Base-by-base conservation (phyloP, 805 yeast genomes). In the Candida vaughaniae region DNA sequence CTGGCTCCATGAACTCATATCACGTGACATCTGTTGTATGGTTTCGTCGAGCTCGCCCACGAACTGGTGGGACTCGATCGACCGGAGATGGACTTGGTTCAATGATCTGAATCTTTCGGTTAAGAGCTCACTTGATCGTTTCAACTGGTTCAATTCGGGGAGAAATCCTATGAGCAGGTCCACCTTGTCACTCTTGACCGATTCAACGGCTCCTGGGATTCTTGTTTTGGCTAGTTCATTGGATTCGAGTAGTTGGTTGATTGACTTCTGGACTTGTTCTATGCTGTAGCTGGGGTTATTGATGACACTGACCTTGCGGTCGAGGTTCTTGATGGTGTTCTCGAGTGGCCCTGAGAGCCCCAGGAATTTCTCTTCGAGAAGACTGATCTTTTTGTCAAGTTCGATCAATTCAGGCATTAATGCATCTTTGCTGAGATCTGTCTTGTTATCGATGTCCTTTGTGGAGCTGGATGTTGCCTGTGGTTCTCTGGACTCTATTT, bases 221-320 rank as follows among this genome's bases (percentile, higher is more conserved):
- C 25, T 22, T 18, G 26, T 20, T 20, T 29, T 38, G 22, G 56
- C 38, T 9, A 48, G 41, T 16, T 64, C 71, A 14, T 55, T 42
- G 12, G 58, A 60, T 27, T 47, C 45, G 16, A 50, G 50, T 20
- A 64, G 37, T n/a, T 39, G 36, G 8, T 43, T 33, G 6, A 66
- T 47, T 15, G 58, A 56, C 7, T 42, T 38, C 30, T 59, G 55
- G 22, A 65, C 42, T 16, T 39, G 39, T 10, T 38, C 52, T 23
- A 62, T 29, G 10, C 54, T 53, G 39, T 50, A 56, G 19, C 61
- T 64, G 1, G 71, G 71, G 34, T 62, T 62, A 37, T 58, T 48
- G 9, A 67, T 48, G 12, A 66, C 55, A 22, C 56, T 55, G 11
- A 63, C 48, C 40, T 61, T 64, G 3, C 72, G 51, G 3, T 41